Percentiles rank a stretch among this genome's conserved stretches.
Evolutionary conservation across 176 grass and related monocot genomes (phyloP).

Genomic region (Raddia distichophylla): DNA sequence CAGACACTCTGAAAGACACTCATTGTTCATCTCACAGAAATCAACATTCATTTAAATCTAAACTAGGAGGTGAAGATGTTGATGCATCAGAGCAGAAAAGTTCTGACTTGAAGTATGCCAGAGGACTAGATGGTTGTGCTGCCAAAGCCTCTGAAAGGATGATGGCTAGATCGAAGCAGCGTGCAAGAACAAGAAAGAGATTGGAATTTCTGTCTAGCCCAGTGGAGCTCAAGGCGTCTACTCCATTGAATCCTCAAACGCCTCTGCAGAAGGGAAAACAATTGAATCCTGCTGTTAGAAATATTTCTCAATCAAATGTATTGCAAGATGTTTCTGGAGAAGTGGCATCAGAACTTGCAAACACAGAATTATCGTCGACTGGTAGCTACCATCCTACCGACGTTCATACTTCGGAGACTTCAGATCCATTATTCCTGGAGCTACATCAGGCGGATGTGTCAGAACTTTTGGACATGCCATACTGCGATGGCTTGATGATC

Average conservation of each 20-base stretch:
- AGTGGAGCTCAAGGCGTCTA: slow-evolving; percentile 47
- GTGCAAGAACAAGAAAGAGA: slow-evolving; percentile 39
- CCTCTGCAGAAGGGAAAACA: slow-evolving; percentile 19
- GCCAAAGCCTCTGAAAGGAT: slow-evolving; percentile 39
- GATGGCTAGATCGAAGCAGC: slow-evolving; percentile 45
- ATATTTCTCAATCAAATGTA: slow-evolving; percentile 26
- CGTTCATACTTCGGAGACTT: slow-evolving; percentile 10
- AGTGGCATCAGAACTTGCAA: slow-evolving; percentile 19
- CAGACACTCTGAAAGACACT: not conserved
- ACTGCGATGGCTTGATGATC: slow-evolving; percentile 55
- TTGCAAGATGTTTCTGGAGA: slow-evolving; percentile 38
- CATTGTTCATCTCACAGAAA: slow-evolving; percentile 23
- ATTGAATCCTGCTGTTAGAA: slow-evolving; percentile 1
- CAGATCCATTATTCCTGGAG: slow-evolving; percentile 34
- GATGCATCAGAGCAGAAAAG: slow-evolving; percentile 30
- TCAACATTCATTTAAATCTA: slow-evolving; percentile 34
- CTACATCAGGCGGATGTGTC: not conserved
- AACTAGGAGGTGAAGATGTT: slow-evolving; percentile 38
- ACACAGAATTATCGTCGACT: not conserved
- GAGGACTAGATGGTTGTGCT: slow-evolving; percentile 8
- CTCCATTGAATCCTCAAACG: slow-evolving; percentile 29
- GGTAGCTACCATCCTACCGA: slow-evolving; percentile 18
- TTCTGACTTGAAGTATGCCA: slow-evolving; percentile 11
- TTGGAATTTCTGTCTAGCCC: slow-evolving; percentile 49
- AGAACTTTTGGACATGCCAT: slow-evolving; percentile 54